phyloP scores from a whole-genome alignment of 371 early-diverging fungal genomes.

The Rhizomucor pusillus region DNA sequence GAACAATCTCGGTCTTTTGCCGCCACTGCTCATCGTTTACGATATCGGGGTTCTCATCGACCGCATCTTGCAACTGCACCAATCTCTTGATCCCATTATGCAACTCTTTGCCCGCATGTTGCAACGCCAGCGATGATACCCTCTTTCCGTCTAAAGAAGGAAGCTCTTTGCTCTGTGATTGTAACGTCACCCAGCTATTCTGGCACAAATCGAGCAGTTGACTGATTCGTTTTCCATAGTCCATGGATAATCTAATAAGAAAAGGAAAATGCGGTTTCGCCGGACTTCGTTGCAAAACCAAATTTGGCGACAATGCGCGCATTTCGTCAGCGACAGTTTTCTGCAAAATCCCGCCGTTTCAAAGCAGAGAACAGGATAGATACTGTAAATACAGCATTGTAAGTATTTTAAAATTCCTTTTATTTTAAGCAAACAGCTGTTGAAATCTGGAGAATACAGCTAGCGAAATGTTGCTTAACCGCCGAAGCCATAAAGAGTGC shows the following conservation, averaged over 20 bases:
- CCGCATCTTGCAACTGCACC: conserved; percentile 18
- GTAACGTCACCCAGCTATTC: conserved; percentile 13
- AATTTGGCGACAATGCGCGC: no score
- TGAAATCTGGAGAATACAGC: not conserved
- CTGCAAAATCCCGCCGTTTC: no score
- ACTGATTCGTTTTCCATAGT: conserved; percentile 11
- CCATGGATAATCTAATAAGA: conserved; percentile 10
- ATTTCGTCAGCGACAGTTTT: no score
- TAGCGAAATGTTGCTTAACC: conserved; percentile 17
- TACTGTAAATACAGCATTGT: no score
- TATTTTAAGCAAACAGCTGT: no score
- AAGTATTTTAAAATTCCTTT: no score
- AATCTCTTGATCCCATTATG: conserved; percentile 19
- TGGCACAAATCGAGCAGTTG: conserved; percentile 16
- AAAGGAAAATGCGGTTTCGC: no score
- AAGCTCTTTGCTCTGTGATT: conserved; percentile 4
- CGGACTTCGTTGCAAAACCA: no score
- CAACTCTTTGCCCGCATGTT: conserved; percentile 6
- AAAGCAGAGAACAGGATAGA: no score
- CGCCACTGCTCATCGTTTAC: conserved; percentile 20
- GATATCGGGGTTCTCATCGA: conserved; percentile 9
- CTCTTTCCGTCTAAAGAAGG: not conserved
- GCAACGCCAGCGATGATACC: not conserved
- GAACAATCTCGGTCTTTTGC: conserved; percentile 17
- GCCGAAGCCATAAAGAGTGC: conserved; percentile 72